A percentile compares a stretch with the other conserved stretches of the same genome.
Conservation (phyloP, 2,329 filamentous ascomycete genomes). For the Aspergillus pseudotamarii region DNA sequence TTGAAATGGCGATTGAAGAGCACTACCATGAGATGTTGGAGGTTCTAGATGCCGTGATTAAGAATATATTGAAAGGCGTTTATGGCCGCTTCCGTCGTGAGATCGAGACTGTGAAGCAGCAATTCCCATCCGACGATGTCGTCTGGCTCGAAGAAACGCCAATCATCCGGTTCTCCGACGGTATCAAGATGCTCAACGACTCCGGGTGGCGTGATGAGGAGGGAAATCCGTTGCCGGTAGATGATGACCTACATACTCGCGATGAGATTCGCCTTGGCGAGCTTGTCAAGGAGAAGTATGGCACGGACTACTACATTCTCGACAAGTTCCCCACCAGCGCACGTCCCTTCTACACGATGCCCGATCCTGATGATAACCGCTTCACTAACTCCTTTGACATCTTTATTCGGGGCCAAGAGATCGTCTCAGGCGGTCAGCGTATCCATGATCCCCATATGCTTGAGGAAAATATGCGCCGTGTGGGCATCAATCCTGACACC, state of each 20-base stretch:
- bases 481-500: constrained; percentile 74
- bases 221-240: constrained; percentile 68
- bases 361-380: constrained; percentile 69
- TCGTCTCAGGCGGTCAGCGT: constrained; percentile 88
- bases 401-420: constrained; percentile 90
- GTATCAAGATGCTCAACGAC: constrained; percentile 76
- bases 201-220: constrained; percentile 78
- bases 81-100: constrained; percentile 71
- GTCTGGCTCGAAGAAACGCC: constrained; percentile 86
- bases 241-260: constrained; percentile 80
- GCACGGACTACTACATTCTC: constrained; percentile 89
- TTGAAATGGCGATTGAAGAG: constrained; percentile 88
- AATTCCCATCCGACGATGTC: constrained; percentile 84
- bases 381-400: constrained; percentile 95
- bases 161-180: constrained; percentile 77
- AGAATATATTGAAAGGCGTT: constrained; percentile 73
- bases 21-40: constrained; percentile 87
- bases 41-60: constrained; percentile 78
- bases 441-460: constrained; percentile 79
- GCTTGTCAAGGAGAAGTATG: constrained; percentile 81
- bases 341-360: constrained; percentile 90
- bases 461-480: constrained; percentile 73
- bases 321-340: constrained; percentile 88
- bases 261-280: constrained; percentile 86
- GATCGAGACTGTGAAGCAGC: constrained; percentile 76